Evolutionary conservation across 306 rosid genomes (phyloP).

Genomic region (Cicer bijugum): DNA sequence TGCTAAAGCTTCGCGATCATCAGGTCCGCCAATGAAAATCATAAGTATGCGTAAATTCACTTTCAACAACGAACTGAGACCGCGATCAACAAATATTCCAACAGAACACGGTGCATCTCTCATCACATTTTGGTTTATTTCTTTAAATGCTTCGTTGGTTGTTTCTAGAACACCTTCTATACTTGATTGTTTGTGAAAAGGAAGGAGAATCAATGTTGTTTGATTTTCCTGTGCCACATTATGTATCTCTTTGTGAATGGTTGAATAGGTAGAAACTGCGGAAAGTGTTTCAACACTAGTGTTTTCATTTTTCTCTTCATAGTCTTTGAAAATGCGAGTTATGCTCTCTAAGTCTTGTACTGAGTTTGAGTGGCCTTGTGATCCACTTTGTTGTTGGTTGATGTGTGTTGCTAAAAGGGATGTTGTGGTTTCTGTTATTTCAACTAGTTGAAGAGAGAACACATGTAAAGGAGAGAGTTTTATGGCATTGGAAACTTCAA

Average conservation of each 20-base stretch:
- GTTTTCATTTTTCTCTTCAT: background rate
- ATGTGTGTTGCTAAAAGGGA: conserved; percentile 43
- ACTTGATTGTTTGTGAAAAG: conserved; percentile 51
- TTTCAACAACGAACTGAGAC: conserved; percentile 42
- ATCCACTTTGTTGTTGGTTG: background rate
- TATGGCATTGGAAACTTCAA: conserved; percentile 33
- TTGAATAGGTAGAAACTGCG: conserved; percentile 47
- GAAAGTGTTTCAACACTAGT: conserved; percentile 34
- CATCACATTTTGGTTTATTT: conserved; percentile 47
- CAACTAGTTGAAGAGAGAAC: conserved; percentile 49
- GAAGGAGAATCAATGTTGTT: conserved; percentile 46
- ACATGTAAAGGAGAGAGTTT: conserved; percentile 40
- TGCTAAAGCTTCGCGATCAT: conserved; percentile 68
- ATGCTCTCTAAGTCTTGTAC: conserved; percentile 50
- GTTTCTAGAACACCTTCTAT: conserved; percentile 43
- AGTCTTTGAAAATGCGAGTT: conserved; percentile 19
- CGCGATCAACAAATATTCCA: conserved; percentile 47
- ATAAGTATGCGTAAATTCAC: conserved; percentile 22
- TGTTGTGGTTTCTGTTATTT: conserved; percentile 39
- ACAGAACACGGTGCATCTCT: conserved; percentile 51
- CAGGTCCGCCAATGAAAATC: conserved; percentile 55
- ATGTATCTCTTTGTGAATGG: conserved; percentile 55
- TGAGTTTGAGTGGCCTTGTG: conserved; percentile 35
- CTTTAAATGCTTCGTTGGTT: conserved; percentile 17
- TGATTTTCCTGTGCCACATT: conserved; percentile 48